Percentiles rank a stretch among this genome's conserved stretches.
These are phyloP conservation scores for Calocera cornea DNA, from an alignment of 768 basidiomycete genomes.

Conservation along the genomic window DNA sequence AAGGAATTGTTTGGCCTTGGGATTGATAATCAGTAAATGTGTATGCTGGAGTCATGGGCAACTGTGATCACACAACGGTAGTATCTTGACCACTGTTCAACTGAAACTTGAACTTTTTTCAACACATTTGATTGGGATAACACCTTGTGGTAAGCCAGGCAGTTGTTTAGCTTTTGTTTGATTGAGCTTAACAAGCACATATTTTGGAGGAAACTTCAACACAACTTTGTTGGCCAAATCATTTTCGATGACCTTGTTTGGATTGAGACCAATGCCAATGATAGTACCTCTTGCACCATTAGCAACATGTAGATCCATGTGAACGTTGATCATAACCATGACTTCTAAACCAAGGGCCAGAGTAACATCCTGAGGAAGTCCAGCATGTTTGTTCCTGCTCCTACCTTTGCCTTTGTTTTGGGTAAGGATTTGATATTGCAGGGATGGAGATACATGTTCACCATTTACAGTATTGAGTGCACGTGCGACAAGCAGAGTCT, in stretches of 20 bases:
- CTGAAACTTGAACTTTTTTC: background rate
- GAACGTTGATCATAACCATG: slow-evolving; percentile 28
- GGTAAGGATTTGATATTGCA: too few relatives aligned
- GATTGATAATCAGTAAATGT: slow-evolving; percentile 13
- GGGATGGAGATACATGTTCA: too few relatives aligned
- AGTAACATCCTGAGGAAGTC: slow-evolving; percentile 17
- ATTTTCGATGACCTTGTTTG: slow-evolving; percentile 19
- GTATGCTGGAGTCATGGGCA: slow-evolving; percentile 13
- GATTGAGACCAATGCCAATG: slow-evolving; percentile 23
- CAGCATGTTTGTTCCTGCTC: background rate
- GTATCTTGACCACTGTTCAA: background rate
- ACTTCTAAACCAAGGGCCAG: slow-evolving; percentile 28
- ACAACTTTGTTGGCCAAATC: too few relatives aligned
- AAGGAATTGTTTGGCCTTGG: slow-evolving; percentile 9
- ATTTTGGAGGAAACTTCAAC: background rate
- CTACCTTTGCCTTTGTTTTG: slow-evolving; percentile 9
- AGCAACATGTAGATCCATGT: slow-evolving; percentile 29
- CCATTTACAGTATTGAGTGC: too few relatives aligned
- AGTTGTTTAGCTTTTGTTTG: slow-evolving; percentile 17
- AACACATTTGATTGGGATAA: slow-evolving; percentile 22
- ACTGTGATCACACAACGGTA: too few relatives aligned
- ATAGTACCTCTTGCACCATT: slow-evolving; percentile 30
- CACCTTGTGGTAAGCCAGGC: slow-evolving; percentile 20
- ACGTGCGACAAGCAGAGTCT: too few relatives aligned
- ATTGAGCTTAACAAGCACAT: slow-evolving; percentile 5